Conservation (phyloP, 2,329 filamentous ascomycete genomes). For the Fusarium mangiferae region DNA sequence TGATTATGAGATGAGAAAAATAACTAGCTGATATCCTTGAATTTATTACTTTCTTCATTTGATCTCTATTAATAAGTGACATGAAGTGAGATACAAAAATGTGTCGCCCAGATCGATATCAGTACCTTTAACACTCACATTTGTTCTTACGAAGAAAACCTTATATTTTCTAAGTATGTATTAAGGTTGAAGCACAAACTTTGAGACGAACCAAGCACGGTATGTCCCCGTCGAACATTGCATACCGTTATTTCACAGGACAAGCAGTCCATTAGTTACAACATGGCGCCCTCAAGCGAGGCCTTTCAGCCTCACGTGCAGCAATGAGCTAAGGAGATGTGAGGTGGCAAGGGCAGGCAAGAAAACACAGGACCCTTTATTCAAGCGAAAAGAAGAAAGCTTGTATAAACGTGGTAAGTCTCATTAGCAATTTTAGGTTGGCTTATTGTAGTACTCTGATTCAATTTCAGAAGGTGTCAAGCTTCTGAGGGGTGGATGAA, state of each 20-base stretch:
- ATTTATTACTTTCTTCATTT: not conserved
- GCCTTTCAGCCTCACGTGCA: not conserved
- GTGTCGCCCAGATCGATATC: no score
- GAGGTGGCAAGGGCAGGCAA: not conserved
- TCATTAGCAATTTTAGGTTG: accelerated
- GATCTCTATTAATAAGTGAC: not conserved
- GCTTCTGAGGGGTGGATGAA: not conserved
- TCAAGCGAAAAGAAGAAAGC: no score
- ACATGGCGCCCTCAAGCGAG: not conserved
- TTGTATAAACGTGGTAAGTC: no score
- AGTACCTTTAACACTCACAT: not conserved
- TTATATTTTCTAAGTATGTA: not conserved
- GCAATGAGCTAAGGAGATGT: not conserved
- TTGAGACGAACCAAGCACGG: not conserved
- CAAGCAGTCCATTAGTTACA: not conserved
- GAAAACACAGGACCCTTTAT: no score
- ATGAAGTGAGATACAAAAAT: accelerated
- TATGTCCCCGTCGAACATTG: not conserved
- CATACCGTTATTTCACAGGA: not conserved
- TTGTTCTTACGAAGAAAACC: not conserved
- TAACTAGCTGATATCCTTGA: conserved; percentile 16
- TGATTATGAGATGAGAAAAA: conserved; percentile 6
- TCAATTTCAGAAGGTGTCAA: no score
- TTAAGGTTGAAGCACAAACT: not conserved
- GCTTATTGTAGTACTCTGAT: no score